phyloP scores from a whole-genome alignment of 139 green algal species.

The Mesostigma viride region DNA sequence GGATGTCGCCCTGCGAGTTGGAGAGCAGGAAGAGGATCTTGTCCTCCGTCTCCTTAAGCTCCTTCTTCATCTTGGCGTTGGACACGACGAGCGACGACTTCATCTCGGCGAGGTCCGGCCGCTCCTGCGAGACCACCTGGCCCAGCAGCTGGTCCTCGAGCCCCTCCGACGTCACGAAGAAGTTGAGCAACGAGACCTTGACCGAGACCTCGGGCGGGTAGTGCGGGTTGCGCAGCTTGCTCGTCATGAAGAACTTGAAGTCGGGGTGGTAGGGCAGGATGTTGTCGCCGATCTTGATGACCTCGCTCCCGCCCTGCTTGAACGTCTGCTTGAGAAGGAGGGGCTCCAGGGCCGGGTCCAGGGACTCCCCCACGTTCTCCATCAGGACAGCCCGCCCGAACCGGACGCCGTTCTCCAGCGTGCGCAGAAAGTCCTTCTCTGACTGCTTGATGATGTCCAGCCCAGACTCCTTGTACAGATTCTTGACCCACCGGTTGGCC shows the following conservation, averaged over 20 bases:
- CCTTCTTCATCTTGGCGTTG: slow-evolving; percentile 74
- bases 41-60: slow-evolving; percentile 69
- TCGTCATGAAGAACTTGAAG: slow-evolving; percentile 74
- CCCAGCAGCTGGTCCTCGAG: slow-evolving; percentile 67
- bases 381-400: slow-evolving; percentile 48
- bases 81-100: slow-evolving; percentile 60
- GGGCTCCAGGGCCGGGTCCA: slow-evolving; percentile 64
- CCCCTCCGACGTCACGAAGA: slow-evolving; percentile 54
- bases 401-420: slow-evolving; percentile 55
- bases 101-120: slow-evolving; percentile 48
- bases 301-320: slow-evolving; percentile 60
- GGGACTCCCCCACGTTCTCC: slow-evolving; percentile 56
- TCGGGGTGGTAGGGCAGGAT: slow-evolving; percentile 73
- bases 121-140: slow-evolving; percentile 55
- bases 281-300: slow-evolving; percentile 74
- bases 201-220: slow-evolving; percentile 59
- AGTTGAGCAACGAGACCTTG: slow-evolving; percentile 63
- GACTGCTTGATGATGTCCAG: slow-evolving; percentile 67
- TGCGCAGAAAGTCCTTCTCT: slow-evolving; percentile 63
- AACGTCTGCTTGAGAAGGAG: slow-evolving; percentile 65
- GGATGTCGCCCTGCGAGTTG: slow-evolving; percentile 51
- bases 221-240: slow-evolving; percentile 60
- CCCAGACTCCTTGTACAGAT: slow-evolving; percentile 56
- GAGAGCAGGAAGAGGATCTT: slow-evolving; percentile 34
- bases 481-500: slow-evolving; percentile 71